Evolutionary conservation across 179 eudicot species (phyloP), one percentile per base, ranked within the genome.

Genomic region (Beta macrorhiza): DNA sequence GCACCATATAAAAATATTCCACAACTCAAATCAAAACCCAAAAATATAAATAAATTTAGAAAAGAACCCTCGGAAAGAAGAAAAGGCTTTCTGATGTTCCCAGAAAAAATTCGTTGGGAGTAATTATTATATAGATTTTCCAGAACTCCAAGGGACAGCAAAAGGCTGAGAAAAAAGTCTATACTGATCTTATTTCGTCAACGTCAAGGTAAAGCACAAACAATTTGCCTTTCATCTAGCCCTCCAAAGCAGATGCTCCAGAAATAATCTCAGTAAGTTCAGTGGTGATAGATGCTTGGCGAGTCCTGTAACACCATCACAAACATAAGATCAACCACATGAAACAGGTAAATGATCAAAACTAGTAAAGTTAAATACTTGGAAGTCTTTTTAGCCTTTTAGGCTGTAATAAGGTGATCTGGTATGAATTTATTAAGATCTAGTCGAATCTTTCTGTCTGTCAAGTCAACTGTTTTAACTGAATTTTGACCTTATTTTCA

Each of bases 251-350:
- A 62, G 97, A 89, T 83, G 98, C 98, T 90, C 98, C 98, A 72
- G 98, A 94, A 75, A 94, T 94, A 86, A 94, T 94, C 86, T 94
- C 97, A 68, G 69, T 89, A 71, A 94, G 91, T 67, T 94, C 98
- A 10, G 98, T 94, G 72, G 98, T 94, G 84, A 94, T 94, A 2
- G 98, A 87, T 83, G 98, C 98, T 94, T 94, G 98, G 83, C 98
- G 98, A 82, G 98, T 94, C 83, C 98, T 94, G 85, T 70, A 15
- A 76, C 44, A 74, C 79, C 45, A 84, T 71, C 62, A 79, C 62
- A 81, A 67, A 14, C 79, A 58, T 9, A 72, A 75, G 55, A 76
- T 87, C 74, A 84, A 82, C 59, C 73, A 81, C 55, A 74, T 7
- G 56, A 29, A 11, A 8, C 4, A 16, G 9, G 7, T 32, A 73